phyloP scores from a whole-genome alignment of 83 land plant genomes.

The Diphasiastrum complanatum region DNA sequence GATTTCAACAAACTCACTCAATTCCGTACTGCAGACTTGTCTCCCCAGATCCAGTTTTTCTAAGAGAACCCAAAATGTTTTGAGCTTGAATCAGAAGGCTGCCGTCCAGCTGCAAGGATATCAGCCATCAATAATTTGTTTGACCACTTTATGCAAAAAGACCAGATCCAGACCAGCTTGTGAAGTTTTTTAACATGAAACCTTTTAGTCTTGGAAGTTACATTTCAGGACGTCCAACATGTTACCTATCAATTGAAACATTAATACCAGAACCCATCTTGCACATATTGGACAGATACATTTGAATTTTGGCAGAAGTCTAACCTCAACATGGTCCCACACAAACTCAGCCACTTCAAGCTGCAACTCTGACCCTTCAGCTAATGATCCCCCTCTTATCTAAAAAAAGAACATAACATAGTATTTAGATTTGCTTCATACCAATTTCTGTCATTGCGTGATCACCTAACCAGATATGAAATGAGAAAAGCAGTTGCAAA shows the following conservation, averaged over 20 bases:
- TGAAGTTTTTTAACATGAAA: neutral
- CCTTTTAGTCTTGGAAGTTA: too few relatives aligned
- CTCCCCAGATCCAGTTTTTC: conserved; percentile 34
- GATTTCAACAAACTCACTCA: conserved; percentile 50
- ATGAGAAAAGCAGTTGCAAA: too few relatives aligned
- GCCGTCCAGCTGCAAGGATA: conserved; percentile 66
- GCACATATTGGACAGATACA: neutral
- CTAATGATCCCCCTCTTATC: conserved; percentile 81
- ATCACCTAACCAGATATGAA: conserved; percentile 1
- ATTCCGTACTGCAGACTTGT: conserved; percentile 56
- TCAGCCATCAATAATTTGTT: neutral
- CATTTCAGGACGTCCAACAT: too few relatives aligned
- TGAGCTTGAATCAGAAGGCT: conserved; percentile 72
- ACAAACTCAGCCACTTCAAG: conserved; percentile 82
- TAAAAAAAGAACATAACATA: conserved; percentile 22
- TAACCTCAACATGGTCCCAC: conserved; percentile 83
- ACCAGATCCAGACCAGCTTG: neutral
- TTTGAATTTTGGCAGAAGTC: neutral
- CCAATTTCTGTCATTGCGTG: neutral
- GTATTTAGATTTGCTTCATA: neutral
- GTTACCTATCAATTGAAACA: too few relatives aligned
- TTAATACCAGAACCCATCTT: neutral
- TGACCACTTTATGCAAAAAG: neutral
- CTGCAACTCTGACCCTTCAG: conserved; percentile 81
- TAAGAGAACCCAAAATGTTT: conserved; percentile 66